These are phyloP conservation scores for Hericium erinaceus DNA, from an alignment of 768 basidiomycete genomes.

Conservation along the genomic window DNA sequence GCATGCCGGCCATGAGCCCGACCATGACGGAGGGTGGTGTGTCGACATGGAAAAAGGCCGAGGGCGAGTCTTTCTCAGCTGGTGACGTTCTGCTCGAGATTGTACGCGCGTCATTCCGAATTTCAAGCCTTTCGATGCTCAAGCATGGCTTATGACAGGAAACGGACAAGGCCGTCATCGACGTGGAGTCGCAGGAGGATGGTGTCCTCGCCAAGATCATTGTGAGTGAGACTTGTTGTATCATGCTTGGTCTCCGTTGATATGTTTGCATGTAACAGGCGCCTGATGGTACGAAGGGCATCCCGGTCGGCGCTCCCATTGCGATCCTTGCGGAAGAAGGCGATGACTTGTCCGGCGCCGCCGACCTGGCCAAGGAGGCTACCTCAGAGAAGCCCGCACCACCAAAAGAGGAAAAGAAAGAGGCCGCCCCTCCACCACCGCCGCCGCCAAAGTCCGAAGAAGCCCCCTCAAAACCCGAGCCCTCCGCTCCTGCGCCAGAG, in stretches of 20 bases:
- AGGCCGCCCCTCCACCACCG: slow-evolving; percentile 12
- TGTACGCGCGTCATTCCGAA: slow-evolving; percentile 37
- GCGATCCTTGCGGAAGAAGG: slow-evolving; percentile 93
- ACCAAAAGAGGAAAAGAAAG: slow-evolving; percentile 25
- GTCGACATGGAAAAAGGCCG: slow-evolving; percentile 93
- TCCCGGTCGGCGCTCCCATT: slow-evolving; percentile 81
- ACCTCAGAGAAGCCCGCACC: slow-evolving; percentile 29
- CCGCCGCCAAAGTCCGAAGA: slow-evolving; percentile 34
- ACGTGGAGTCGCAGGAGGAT: slow-evolving; percentile 98
- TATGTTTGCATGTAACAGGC: slow-evolving; percentile 35
- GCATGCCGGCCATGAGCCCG: slow-evolving; percentile 98
- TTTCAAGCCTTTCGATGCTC: slow-evolving; percentile 9
- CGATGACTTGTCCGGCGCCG: slow-evolving; percentile 83
- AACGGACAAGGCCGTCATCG: slow-evolving; percentile 99
- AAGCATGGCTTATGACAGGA: slow-evolving; percentile 43
- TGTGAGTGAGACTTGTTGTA: slow-evolving; percentile 34
- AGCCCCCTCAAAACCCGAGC: slow-evolving; percentile 24
- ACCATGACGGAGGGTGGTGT: slow-evolving; percentile 99
- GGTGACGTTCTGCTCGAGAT: slow-evolving; percentile 97
- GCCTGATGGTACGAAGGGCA: slow-evolving; percentile 76
- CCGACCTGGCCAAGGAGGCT: slow-evolving; percentile 59
- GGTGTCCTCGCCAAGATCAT: slow-evolving; percentile 96
- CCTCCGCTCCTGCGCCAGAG: slow-evolving; percentile 27
- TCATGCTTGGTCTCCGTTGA: background rate
- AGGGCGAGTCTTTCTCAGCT: slow-evolving; percentile 80